These are phyloP conservation scores for Microsporum canis DNA, from an alignment of 2,329 filamentous ascomycete genomes.

Conservation along the genomic window DNA sequence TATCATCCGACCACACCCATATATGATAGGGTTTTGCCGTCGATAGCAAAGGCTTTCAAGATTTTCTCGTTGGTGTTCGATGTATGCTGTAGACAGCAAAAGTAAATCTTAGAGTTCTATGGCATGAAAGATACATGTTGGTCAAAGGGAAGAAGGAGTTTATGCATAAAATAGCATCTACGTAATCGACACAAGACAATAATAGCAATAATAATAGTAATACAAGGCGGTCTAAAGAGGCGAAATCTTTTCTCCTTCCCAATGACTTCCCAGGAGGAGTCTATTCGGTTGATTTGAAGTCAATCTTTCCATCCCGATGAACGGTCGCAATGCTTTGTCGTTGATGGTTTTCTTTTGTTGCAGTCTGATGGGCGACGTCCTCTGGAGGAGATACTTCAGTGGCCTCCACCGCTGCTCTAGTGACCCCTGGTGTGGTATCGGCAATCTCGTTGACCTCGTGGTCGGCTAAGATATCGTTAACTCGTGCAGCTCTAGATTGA, in stretches of 20 bases:
- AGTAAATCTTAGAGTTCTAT: too few species aligned
- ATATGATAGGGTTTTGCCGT: too few species aligned
- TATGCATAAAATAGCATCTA: neutral
- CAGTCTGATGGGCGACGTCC: conserved; percentile 18
- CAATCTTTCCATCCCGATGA: conserved; percentile 11
- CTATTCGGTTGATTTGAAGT: conserved; percentile 6
- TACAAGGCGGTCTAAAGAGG: neutral
- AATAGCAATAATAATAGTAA: neutral
- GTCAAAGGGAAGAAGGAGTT: neutral
- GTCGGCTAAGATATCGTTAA: conserved; percentile 65
- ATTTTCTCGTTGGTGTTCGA: too few species aligned
- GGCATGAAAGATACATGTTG: neutral
- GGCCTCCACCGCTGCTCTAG: conserved; percentile 46
- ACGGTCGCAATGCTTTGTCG: conserved; percentile 8
- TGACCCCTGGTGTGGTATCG: conserved; percentile 61
- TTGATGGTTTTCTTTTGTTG: neutral
- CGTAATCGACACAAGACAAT: neutral
- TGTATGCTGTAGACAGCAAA: too few species aligned
- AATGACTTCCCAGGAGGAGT: neutral
- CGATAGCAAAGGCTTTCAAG: too few species aligned
- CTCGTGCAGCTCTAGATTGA: conserved; percentile 69
- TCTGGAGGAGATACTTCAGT: conserved; percentile 21
- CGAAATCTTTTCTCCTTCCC: neutral
- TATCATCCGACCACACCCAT: too few species aligned
- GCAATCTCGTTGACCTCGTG: conserved; percentile 86